Percentiles rank a stretch among this genome's conserved stretches.
These are phyloP conservation scores for Dendrobium nobile DNA, from an alignment of 106 monocot genomes.

Conservation along the genomic window DNA sequence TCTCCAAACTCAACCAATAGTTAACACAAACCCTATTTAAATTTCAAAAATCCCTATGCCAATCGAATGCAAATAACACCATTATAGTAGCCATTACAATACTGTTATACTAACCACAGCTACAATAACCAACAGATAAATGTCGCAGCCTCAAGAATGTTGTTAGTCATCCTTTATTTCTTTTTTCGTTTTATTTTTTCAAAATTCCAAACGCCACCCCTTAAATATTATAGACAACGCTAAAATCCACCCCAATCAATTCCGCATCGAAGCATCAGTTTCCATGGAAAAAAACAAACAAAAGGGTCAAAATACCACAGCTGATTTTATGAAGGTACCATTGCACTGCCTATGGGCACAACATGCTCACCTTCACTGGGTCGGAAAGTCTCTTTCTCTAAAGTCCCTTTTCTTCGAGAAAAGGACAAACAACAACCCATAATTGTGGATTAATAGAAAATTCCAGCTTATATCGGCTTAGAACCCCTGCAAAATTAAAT, in stretches of 20 bases:
- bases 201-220: neutral
- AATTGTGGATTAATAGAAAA: neutral
- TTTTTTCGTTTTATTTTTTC: neutral
- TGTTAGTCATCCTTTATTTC: neutral
- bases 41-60: neutral
- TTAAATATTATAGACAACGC: neutral
- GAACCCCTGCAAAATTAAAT: slow-evolving; percentile 1
- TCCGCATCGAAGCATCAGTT: neutral
- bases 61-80: neutral
- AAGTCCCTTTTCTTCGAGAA: neutral
- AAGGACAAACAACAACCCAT: neutral
- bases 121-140: neutral
- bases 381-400: neutral
- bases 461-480: neutral
- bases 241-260: neutral
- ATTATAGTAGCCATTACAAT: neutral
- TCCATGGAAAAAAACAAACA: neutral
- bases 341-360: neutral
- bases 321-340: neutral
- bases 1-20: neutral
- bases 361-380: neutral
- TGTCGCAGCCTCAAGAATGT: neutral
- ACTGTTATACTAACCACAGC: too few species aligned
- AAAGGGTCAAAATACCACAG: neutral
- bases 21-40: neutral